phyloP scores from a whole-genome alignment of 2,329 filamentous ascomycete species.

The Trichoderma asperellum region DNA sequence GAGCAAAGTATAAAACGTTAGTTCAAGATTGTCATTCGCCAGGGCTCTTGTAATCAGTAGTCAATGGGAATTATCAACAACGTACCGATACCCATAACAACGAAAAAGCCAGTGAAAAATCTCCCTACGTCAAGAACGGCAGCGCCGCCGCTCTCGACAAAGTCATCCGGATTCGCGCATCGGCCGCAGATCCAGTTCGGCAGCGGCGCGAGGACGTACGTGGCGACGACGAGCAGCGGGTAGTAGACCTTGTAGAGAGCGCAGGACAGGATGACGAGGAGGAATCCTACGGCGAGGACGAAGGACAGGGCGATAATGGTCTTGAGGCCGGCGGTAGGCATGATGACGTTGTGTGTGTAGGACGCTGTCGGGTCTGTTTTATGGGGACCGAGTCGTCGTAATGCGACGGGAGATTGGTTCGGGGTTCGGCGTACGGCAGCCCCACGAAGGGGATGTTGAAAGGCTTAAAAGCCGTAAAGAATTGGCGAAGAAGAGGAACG shows the following conservation, averaged over 20 bases:
- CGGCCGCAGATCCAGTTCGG: conserved; percentile 95
- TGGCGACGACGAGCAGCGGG: conserved; percentile 91
- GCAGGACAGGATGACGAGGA: conserved; percentile 97
- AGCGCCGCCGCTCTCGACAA: conserved; percentile 81
- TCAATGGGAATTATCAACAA: conserved; percentile 36
- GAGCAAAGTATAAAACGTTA: neutral
- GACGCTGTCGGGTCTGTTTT: neutral
- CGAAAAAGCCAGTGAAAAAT: conserved; percentile 93
- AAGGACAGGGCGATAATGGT: conserved; percentile 99
- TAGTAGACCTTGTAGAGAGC: conserved; percentile 95
- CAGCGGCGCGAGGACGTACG: conserved; percentile 89
- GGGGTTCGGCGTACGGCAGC: conserved; percentile 11
- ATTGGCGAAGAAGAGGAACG: neutral
- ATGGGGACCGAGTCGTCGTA: conserved; percentile 17
- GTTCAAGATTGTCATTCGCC: conserved; percentile 7
- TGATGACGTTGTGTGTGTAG: conserved; percentile 43
- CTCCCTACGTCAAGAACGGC: conserved; percentile 90
- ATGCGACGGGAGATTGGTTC: conserved; percentile 2
- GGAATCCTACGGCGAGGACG: conserved; percentile 97
- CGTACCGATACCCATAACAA: conserved; percentile 96
- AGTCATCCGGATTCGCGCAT: conserved; percentile 92
- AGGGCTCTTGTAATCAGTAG: neutral
- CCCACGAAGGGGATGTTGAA: conserved; percentile 27
- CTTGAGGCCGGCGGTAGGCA: conserved; percentile 87
- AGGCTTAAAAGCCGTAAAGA: neutral